These are phyloP conservation scores for Ophiostoma himal-ulmi DNA, from an alignment of 2,329 filamentous ascomycete genomes.

Conservation along the genomic window DNA sequence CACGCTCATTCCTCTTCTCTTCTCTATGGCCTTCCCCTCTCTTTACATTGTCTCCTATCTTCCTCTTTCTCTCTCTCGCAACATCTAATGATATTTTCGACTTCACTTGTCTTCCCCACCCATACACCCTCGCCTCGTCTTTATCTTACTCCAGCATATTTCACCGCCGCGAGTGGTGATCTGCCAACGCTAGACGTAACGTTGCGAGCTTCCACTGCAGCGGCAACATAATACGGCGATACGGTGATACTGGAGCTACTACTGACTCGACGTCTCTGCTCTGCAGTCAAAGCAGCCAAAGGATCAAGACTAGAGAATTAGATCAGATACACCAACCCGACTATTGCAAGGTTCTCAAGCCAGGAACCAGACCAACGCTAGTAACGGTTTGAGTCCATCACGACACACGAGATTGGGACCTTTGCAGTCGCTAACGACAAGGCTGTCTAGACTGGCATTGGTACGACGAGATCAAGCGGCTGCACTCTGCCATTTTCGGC, in stretches of 20 bases:
- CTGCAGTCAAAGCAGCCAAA: neutral
- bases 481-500: neutral
- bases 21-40: neutral
- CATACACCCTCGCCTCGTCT: neutral
- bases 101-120: neutral
- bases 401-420: conserved; percentile 1
- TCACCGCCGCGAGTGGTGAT: neutral
- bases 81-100: neutral
- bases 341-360: conserved; percentile 5
- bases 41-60: neutral
- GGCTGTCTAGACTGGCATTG: neutral
- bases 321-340: neutral
- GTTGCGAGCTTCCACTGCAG: neutral
- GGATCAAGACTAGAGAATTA: neutral
- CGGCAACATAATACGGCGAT: neutral
- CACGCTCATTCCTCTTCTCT: neutral
- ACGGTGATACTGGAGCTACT: neutral
- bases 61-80: neutral
- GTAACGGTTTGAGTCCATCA: conserved; percentile 1
- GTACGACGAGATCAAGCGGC: neutral
- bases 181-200: conserved; percentile 10
- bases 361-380: conserved; percentile 17
- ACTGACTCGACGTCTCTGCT: neutral
- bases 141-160: neutral
- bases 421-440: neutral